phyloP scores from a whole-genome alignment of 371 early-diverging fungal species.

The Chytridium lagenaria region DNA sequence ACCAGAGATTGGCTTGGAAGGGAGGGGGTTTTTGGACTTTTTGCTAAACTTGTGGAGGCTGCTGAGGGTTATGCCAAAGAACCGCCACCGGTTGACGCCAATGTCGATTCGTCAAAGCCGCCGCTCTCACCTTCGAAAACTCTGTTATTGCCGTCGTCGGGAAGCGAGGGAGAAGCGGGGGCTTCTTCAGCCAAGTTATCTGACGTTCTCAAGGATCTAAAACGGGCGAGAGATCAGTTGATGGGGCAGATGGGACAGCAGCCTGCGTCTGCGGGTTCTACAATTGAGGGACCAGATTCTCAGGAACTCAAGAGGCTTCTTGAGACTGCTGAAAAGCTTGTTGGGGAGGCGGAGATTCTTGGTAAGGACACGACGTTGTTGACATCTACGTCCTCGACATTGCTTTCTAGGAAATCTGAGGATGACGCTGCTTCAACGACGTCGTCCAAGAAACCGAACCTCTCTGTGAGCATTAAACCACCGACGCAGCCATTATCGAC shows the following conservation, averaged over 20 bases:
- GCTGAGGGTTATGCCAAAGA: constrained; percentile 11
- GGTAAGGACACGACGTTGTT: too few species aligned
- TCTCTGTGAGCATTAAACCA: background rate
- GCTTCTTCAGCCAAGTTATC: background rate
- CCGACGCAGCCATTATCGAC: background rate
- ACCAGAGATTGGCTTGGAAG: constrained; percentile 42
- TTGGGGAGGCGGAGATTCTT: too few species aligned
- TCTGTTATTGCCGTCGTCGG: too few species aligned
- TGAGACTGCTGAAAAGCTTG: too few species aligned
- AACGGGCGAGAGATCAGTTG: constrained; percentile 28
- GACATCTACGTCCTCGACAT: too few species aligned
- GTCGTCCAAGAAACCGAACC: background rate
- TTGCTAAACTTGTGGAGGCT: constrained; percentile 32
- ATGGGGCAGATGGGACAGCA: constrained; percentile 3
- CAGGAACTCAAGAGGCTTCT: background rate
- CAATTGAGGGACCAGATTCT: background rate
- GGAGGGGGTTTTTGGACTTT: constrained; percentile 48
- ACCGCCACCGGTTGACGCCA: too few species aligned
- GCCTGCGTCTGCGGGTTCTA: background rate
- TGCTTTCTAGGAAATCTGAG: too few species aligned
- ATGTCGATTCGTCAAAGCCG: background rate
- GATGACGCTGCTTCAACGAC: too few species aligned
- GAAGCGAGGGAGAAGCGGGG: too few species aligned
- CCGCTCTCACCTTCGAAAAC: background rate
- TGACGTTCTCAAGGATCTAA: constrained; percentile 38